Evolutionary conservation across 345 rosid genomes (phyloP).

Genomic region (Gossypioides kirkii): DNA sequence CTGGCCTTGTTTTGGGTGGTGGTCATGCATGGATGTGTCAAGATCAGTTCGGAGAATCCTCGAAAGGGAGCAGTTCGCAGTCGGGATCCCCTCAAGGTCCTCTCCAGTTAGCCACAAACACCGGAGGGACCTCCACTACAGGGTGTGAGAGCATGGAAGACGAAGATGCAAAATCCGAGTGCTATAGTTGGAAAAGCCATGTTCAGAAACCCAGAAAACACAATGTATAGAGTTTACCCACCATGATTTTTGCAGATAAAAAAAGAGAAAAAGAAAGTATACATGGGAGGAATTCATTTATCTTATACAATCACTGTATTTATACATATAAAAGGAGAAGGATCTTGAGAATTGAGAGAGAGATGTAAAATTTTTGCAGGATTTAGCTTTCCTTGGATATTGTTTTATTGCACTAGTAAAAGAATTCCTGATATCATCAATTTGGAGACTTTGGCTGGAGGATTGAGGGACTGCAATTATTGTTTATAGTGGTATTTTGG

Average conservation of each 20-base stretch:
- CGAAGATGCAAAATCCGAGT: slow-evolving; percentile 71
- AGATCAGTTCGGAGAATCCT: slow-evolving; percentile 46
- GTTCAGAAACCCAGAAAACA: slow-evolving; percentile 31
- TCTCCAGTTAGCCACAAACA: slow-evolving; percentile 53
- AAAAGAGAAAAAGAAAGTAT: slow-evolving; percentile 10
- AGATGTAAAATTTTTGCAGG: slow-evolving; percentile 46
- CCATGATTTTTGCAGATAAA: slow-evolving; percentile 60
- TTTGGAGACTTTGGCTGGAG: too few relatives aligned
- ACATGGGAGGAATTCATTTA: slow-evolving; percentile 41
- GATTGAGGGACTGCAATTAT: not conserved
- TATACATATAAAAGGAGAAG: slow-evolving; percentile 39
- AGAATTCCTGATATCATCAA: slow-evolving; percentile 12
- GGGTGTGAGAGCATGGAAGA: slow-evolving; percentile 70
- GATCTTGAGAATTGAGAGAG: slow-evolving; percentile 25
- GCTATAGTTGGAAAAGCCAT: slow-evolving; percentile 57
- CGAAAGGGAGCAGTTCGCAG: slow-evolving; percentile 48
- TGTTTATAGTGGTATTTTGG: not conserved
- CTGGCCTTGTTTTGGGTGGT: slow-evolving; percentile 49
- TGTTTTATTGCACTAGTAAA: slow-evolving; percentile 25
- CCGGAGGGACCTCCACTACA: slow-evolving; percentile 46
- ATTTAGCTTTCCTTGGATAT: slow-evolving; percentile 36
- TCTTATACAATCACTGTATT: slow-evolving; percentile 23
- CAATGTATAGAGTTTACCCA: slow-evolving; percentile 40
- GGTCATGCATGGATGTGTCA: slow-evolving; percentile 45
- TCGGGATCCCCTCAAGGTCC: slow-evolving; percentile 85